Evolutionary conservation across 1,284 basidiomycete genomes (phyloP), one percentile per base, ranked within the genome.

Genomic region (Calocybe gambosa): DNA sequence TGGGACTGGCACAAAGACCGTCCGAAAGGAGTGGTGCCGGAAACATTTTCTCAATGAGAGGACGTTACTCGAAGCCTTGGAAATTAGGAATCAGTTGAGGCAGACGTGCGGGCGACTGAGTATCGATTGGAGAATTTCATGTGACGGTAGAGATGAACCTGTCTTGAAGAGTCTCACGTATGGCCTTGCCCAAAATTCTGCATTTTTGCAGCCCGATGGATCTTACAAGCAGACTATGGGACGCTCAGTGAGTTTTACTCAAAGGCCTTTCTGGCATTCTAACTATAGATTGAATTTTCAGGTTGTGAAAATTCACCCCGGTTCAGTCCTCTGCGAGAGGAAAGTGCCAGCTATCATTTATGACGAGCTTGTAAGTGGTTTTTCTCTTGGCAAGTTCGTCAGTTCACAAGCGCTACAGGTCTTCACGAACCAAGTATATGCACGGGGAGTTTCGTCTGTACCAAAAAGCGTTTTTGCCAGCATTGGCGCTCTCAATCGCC

Each of bases 291-390:
- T 35, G 43, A 23, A 16, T 26, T 19, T 39, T 33, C 52, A 91
- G 88, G 66, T 76, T 20, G 75, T 96, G 52, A 94, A 93, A 63
- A 87, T 97, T 28, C 91, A 96, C 61, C 93, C 93, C 0, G 78
- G 85, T 19, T 93, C 90, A 16, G 77, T 80, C 1, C 61, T 96
- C 50, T 78, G 77, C 51, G 83, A 87, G 50, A 89, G 86, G 59
- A 90, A 88, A 60, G 78, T 82, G 0, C 81, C 84, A 0, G 89
- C 85, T 4, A 91, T 97, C 47, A 75, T 96, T 39, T 97, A 89
- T 59, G 86, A 94, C 61, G 93, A 96, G 62, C 69, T 96, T 57
- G 93, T 94, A 53, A 56, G 87, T 73, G 1, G 35, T 37, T 1
- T 21, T 31, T 19, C 16, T 29, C 5, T 15, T 9, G 28, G 26